phyloP scores from a whole-genome alignment of 768 basidiomycete species.

The Termitomyces sp. region DNA sequence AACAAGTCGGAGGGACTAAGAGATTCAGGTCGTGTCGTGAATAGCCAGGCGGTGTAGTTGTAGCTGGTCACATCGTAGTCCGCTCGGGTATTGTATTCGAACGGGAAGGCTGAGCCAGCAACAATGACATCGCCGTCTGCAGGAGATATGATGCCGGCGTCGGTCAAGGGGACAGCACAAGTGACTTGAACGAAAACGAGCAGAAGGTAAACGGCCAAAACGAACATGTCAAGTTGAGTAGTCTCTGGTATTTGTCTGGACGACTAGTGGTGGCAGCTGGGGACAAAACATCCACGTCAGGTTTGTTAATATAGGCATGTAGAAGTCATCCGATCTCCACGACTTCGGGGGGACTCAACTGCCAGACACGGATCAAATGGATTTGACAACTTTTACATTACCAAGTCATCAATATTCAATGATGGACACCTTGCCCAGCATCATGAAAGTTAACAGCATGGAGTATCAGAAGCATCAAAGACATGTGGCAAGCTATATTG shows the following conservation, averaged over 20 bases:
- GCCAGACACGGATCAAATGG: background rate
- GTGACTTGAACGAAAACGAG: background rate
- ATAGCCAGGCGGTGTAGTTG: conserved; percentile 34
- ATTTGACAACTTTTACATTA: background rate
- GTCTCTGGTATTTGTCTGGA: background rate
- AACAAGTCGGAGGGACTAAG: conserved; percentile 22
- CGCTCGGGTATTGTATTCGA: conserved; percentile 28
- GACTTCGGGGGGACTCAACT: background rate
- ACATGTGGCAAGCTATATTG: background rate
- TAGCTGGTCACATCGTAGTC: conserved; percentile 39
- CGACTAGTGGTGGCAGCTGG: background rate
- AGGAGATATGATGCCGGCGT: conserved; percentile 15
- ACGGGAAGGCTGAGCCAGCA: conserved; percentile 36
- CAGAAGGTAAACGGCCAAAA: background rate
- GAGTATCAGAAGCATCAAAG: background rate
- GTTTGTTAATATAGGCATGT: background rate
- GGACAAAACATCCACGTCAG: background rate
- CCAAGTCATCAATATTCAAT: background rate
- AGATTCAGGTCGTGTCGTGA: conserved; percentile 23
- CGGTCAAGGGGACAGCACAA: background rate
- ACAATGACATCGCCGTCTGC: conserved; percentile 25
- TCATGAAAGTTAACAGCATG: background rate
- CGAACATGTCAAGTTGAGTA: background rate
- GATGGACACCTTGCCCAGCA: background rate
- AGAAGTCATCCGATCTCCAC: background rate